These are phyloP conservation scores for Kwoniella dejecticola DNA, from an alignment of 768 basidiomycete genomes.

Conservation along the genomic window DNA sequence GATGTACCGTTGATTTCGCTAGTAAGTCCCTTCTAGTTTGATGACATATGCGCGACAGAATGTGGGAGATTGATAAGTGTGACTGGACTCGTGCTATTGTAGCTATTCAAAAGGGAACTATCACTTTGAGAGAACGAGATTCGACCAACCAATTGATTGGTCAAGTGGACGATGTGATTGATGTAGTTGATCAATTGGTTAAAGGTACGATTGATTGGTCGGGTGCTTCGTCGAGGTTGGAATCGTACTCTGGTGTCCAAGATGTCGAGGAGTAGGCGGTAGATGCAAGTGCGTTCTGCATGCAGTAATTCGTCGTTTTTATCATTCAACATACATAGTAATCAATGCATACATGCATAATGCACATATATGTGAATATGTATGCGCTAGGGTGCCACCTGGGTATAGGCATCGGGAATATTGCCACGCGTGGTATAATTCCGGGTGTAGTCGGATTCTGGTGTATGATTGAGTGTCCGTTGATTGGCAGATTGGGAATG, in stretches of 20 bases:
- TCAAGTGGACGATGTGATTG: slow-evolving; percentile 81
- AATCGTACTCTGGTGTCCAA: slow-evolving; percentile 85
- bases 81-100: slow-evolving; percentile 15
- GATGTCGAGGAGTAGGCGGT: slow-evolving; percentile 60
- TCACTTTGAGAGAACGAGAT: slow-evolving; percentile 82
- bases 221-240: slow-evolving; percentile 69
- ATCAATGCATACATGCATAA: no score
- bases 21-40: no score
- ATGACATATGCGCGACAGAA: not conserved
- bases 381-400: not conserved
- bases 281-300: not conserved
- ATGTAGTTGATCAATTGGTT: slow-evolving; percentile 75
- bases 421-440: not conserved
- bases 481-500: slow-evolving; percentile 16
- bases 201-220: slow-evolving; percentile 75
- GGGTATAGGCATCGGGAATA: not conserved
- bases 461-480: not conserved
- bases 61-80: not conserved
- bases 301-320: not conserved
- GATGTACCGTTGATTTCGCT: slow-evolving; percentile 94
- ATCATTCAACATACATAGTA: not conserved
- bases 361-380: not conserved
- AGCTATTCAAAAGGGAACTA: slow-evolving; percentile 89
- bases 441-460: not conserved
- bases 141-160: slow-evolving; percentile 92